Evolutionary conservation across 2,329 filamentous ascomycete genomes (phyloP).

Genomic region (Rutstroemia sp.): DNA sequence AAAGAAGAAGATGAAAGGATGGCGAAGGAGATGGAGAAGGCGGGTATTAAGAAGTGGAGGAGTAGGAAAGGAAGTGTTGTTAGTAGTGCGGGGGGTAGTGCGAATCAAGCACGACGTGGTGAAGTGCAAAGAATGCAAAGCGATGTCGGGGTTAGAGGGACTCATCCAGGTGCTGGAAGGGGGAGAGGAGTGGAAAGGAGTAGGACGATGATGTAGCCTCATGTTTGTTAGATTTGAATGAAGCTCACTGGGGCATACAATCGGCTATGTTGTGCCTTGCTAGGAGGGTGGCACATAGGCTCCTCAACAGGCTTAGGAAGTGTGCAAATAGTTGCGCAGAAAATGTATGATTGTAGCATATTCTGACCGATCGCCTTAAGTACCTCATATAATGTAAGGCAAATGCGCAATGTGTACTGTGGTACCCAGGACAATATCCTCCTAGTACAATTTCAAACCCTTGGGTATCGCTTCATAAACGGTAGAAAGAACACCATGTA

Average conservation of each 20-base stretch:
- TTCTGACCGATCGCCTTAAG: too few relatives aligned
- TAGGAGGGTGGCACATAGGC: too few relatives aligned
- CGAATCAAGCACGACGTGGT: background rate
- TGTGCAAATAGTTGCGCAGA: too few relatives aligned
- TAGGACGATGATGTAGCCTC: background rate
- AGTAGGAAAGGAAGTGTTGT: background rate
- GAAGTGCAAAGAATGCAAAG: conserved; percentile 1
- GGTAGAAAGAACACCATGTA: too few relatives aligned
- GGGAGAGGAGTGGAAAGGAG: background rate
- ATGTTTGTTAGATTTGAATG: background rate
- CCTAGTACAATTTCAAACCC: too few relatives aligned
- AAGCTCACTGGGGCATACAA: background rate
- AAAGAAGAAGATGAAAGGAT: conserved; percentile 9
- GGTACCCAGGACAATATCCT: too few relatives aligned
- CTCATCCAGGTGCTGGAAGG: background rate
- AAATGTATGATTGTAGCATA: too few relatives aligned
- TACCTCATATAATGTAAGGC: too few relatives aligned
- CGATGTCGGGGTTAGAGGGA: background rate
- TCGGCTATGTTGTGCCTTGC: conserved; percentile 15
- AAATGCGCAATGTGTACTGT: too few relatives aligned
- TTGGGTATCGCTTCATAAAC: too few relatives aligned
- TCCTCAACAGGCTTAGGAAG: too few relatives aligned
- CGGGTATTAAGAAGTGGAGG: background rate
- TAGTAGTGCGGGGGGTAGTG: background rate
- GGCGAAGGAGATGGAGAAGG: background rate